Evolutionary conservation across 495 filamentous ascomycete species (phyloP), one percentile per base, ranked within the genome.

Genomic region (Annulohypoxylon maeteangense): DNA sequence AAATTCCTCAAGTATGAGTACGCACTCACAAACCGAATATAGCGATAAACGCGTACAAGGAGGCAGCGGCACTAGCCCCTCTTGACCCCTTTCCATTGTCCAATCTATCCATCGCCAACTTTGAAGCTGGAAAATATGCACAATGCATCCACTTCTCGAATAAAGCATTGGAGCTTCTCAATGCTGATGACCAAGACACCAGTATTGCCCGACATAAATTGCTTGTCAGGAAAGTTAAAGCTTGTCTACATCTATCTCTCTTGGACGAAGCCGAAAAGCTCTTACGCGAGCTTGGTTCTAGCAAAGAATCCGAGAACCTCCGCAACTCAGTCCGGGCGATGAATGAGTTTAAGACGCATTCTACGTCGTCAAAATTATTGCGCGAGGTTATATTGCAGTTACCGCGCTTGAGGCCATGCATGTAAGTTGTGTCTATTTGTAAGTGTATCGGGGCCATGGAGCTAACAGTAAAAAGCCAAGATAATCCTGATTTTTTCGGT

Each of bases 61-160:
- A 67, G 51, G 79, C 76, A 38, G 67, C 62, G 12, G 25, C 22
- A 18, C 55, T 78, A 10, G 75, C 67, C 18, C 77, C 75, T 14
- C 53, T 56, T 12, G 69, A 76, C 7, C 72, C 74, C 0, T 58
- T 60, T 12, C 77, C 78, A 4, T 45, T 81, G 7, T 81, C 80
- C 2, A 79, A 81, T 38, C 66, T 82, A 22, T 79, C 78, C 1
- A 72, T 69, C 55, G 73, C 71, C 44, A 65, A 73, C 40, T 79
- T 80, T 31, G 80, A 82, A 58, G 61, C 60, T 31, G 79, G 80
- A 5, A 74, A 75, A 55, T 81, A 81, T 40, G 22, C 47, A 5
- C 69, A 62, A 32, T 71, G 76, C 32, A 48, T 74, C 25, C 27
- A 57, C 10, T 78, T 68, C 54, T 67, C 68, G 1, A 56, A 16